phyloP scores from a whole-genome alignment of 495 filamentous ascomycete species.

The Lasiosphaeria hispida region DNA sequence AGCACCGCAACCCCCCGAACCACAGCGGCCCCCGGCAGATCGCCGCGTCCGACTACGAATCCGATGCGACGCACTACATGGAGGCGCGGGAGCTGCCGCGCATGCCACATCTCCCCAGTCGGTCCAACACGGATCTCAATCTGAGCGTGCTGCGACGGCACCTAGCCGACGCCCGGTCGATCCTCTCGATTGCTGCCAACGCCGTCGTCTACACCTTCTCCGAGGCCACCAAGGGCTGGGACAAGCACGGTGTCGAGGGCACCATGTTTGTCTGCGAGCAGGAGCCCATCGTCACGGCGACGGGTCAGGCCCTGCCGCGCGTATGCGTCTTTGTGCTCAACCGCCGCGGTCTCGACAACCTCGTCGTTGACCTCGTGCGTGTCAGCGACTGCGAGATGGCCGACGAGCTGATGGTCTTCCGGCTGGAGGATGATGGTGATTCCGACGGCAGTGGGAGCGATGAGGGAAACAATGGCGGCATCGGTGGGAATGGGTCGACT shows the following conservation, averaged over 20 bases:
- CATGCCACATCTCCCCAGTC: constrained; percentile 39
- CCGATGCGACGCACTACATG: constrained; percentile 44
- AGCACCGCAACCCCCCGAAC: constrained; percentile 40
- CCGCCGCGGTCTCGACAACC: constrained; percentile 44
- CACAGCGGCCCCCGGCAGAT: constrained; percentile 30
- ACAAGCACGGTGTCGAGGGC: constrained; percentile 74
- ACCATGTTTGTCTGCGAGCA: constrained; percentile 77
- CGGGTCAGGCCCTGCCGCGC: constrained; percentile 26
- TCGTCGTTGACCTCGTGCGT: constrained; percentile 37
- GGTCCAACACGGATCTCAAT: constrained; percentile 79
- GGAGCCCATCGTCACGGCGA: constrained; percentile 31
- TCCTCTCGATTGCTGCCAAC: constrained; percentile 74
- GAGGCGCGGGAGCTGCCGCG: constrained; percentile 27
- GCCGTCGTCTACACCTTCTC: constrained; percentile 76
- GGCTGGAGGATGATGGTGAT: constrained; percentile 32
- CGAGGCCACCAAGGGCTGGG: constrained; percentile 61
- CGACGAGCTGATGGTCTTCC: constrained; percentile 42
- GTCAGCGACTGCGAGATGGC: constrained; percentile 44
- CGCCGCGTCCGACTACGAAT: constrained; percentile 65
- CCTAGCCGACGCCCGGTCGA: constrained; percentile 60
- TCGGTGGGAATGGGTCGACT: not conserved
- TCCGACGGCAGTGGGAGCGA: constrained; percentile 17
- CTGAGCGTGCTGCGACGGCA: constrained; percentile 74
- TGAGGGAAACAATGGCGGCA: constrained; percentile 29
- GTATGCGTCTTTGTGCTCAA: constrained; percentile 47